These are phyloP conservation scores for Ustilago trichophora DNA, from an alignment of 1,284 basidiomycete genomes.

Conservation along the genomic window DNA sequence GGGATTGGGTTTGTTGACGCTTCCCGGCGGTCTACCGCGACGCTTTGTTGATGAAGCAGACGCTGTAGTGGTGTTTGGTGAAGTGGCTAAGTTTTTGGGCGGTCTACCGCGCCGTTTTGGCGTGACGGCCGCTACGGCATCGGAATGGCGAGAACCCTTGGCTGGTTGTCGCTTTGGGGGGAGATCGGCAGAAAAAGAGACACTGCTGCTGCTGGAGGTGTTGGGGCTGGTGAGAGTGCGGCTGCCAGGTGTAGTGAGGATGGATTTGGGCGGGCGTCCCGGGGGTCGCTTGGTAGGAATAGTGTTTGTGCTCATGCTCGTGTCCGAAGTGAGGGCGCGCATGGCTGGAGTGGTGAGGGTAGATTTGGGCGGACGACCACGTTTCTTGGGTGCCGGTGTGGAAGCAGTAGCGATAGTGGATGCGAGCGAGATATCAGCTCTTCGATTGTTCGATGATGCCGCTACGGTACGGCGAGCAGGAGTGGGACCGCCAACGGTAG, in stretches of 20 bases:
- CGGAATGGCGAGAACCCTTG: no score
- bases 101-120: constrained; percentile 4
- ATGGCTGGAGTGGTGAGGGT: constrained; percentile 14
- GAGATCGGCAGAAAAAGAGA: no score
- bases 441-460: neutral
- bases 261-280: constrained; percentile 27
- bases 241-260: constrained; percentile 8
- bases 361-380: constrained; percentile 13
- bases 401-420: constrained; percentile 14
- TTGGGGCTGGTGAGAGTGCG: constrained; percentile 6
- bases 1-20: constrained; percentile 10
- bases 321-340: constrained; percentile 14
- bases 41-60: constrained; percentile 10
- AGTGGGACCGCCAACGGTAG: constrained; percentile 28
- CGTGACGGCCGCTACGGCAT: no score
- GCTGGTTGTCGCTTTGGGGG: no score
- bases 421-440: constrained; percentile 23
- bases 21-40: constrained; percentile 12
- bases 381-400: constrained; percentile 9
- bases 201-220: no score
- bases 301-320: constrained; percentile 10
- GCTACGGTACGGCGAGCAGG: constrained; percentile 12
- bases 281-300: no score
- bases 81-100: neutral
- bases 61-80: neutral